Evolutionary conservation across 2,329 filamentous ascomycete species (phyloP).

Genomic region (Penicillium sp.): DNA sequence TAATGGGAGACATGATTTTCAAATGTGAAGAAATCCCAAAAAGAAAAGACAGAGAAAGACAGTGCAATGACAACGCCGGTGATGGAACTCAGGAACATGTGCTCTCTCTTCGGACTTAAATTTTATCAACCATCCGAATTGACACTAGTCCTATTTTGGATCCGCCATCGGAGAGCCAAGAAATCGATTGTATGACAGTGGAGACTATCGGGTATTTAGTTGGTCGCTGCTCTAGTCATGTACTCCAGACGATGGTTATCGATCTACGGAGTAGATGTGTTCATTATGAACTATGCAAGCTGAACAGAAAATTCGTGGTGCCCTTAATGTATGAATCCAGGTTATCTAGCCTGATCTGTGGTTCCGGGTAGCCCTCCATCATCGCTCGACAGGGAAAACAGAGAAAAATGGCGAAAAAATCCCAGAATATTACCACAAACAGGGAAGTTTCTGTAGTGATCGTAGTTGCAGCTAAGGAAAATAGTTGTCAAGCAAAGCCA

Average conservation of each 20-base stretch:
- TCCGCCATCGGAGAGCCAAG: slow-evolving; percentile 23
- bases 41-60: slow-evolving; percentile 5
- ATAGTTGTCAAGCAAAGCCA: slow-evolving; percentile 17
- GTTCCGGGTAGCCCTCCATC: not conserved
- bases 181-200: not conserved
- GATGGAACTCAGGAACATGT: slow-evolving; percentile 19
- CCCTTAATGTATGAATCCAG: not conserved
- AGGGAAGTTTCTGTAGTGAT: slow-evolving; percentile 3
- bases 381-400: not conserved
- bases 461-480: slow-evolving; percentile 15
- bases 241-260: too few relatives aligned
- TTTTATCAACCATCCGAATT: slow-evolving; percentile 21
- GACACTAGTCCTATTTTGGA: slow-evolving; percentile 24
- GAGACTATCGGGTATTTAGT: not conserved
- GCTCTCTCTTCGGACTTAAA: slow-evolving; percentile 15
- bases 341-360: slow-evolving; percentile 2
- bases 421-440: slow-evolving; percentile 2
- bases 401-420: not conserved
- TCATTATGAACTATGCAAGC: not conserved
- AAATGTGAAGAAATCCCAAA: not conserved
- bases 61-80: slow-evolving; percentile 12
- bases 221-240: not conserved
- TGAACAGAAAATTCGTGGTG: not conserved
- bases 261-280: too few relatives aligned
- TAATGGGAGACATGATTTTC: slow-evolving; percentile 55